Evolutionary conservation across 768 basidiomycete genomes (phyloP).

Genomic region (Boletus rubroflammeus): DNA sequence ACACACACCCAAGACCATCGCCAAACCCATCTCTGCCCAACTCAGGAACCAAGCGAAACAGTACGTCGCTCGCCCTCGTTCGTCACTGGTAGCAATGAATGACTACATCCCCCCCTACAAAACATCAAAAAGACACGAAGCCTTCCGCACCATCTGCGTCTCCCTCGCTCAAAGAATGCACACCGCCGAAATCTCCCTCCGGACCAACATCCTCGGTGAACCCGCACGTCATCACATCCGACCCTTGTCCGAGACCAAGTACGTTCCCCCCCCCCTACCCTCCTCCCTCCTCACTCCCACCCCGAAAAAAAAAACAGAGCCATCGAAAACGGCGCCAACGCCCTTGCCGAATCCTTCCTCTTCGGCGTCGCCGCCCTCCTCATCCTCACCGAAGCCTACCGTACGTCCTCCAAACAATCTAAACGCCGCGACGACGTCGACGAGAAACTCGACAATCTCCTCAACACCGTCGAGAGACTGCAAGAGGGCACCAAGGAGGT

Average conservation of each 20-base stretch:
- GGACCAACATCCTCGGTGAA: conserved; percentile 76
- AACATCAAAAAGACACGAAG: conserved; percentile 55
- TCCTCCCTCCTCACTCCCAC: not conserved
- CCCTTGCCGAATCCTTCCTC: conserved; percentile 80
- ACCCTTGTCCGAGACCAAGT: conserved; percentile 76
- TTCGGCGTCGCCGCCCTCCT: conserved; percentile 71
- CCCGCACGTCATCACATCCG: conserved; percentile 61
- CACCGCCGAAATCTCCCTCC: conserved; percentile 64
- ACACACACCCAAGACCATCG: conserved; percentile 55
- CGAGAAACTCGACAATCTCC: conserved; percentile 63
- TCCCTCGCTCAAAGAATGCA: conserved; percentile 75
- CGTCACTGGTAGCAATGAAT: not conserved
- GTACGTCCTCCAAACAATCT: conserved; percentile 62
- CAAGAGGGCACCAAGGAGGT: conserved; percentile 37
- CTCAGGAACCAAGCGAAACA: conserved; percentile 71
- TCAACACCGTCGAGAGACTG: conserved; percentile 44
- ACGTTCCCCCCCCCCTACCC: too few species aligned
- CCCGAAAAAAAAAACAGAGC: conserved; percentile 63
- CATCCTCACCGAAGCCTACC: conserved; percentile 76
- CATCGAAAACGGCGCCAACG: conserved; percentile 82
- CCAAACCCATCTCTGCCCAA: conserved; percentile 72
- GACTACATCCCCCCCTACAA: too few species aligned
- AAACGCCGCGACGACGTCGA: conserved; percentile 72
- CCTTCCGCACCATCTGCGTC: conserved; percentile 68
- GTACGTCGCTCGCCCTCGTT: conserved; percentile 41